Evolutionary conservation across 1,284 basidiomycete genomes (phyloP), one percentile per base, ranked within the genome.

Genomic region (Tausonia pullulans): DNA sequence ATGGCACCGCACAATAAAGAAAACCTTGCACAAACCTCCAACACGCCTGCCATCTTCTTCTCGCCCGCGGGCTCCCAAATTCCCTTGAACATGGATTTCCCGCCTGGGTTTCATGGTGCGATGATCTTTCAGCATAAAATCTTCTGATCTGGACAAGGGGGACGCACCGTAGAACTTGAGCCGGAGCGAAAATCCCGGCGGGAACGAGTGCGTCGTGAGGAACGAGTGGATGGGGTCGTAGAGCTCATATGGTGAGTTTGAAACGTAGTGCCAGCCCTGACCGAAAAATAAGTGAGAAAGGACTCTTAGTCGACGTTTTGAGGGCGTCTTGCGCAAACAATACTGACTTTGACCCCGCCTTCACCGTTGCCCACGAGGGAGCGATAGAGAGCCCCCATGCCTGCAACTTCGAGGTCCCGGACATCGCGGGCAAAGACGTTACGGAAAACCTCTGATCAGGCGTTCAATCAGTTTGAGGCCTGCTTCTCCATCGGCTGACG

Each of bases 171-270:
- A 95, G 50, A 88, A 89, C 66, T 85, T 85, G 13, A 92, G 79
- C 71, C 84, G 81, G 78, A 50, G 88, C 83, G 52, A 93, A 78
- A 70, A 72, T 46, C 70, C 70, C 0, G 66, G 41, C 8, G 75
- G 74, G 67, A 76, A 76, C 40, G 81, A 77, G 4, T 89, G 83
- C 43, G 87, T 74, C 45, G 79, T 75, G 65, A 98, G 81, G 74
- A 95, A 97, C 48, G 80, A 81, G 43, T 97, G 78, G 14, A 93
- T 80, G 0, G 84, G 87, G 50, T 66, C 65, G 59, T 91, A 81
- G n/a, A 94, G 79, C 71, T 92, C 89, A 70, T 86, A 88, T 0
- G 93, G 93, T 0, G 87, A 86, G 72, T 96, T 96, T 27, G 89
- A 92, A 51, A 92, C 88, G 74, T 90, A 92, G 72, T 92, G 90